Evolutionary conservation across 73 alveolate genomes (phyloP).

Genomic region (Paramecium sexaurelia): DNA sequence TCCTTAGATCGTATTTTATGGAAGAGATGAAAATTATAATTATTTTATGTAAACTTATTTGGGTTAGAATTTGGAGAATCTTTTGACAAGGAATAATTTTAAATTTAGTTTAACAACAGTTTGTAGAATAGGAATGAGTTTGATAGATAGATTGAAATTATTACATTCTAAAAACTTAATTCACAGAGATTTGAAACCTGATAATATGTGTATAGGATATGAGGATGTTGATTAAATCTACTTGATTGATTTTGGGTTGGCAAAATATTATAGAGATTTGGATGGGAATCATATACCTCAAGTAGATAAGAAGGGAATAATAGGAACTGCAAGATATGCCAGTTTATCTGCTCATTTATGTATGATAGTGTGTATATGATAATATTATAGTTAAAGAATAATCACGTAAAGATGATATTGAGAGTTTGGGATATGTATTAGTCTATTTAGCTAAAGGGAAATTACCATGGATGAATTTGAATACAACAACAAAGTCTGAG

Average conservation of each 20-base stretch:
- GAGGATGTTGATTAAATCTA: conserved; percentile 66
- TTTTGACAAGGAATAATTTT: background rate
- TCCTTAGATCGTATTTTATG: conserved; percentile 38
- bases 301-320: conserved; percentile 72
- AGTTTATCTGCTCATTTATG: conserved; percentile 93
- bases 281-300: conserved; percentile 77
- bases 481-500: conserved; percentile 68
- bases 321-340: conserved; percentile 95
- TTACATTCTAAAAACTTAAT: conserved; percentile 72
- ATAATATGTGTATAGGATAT: conserved; percentile 77
- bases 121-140: conserved; percentile 66
- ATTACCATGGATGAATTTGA: conserved; percentile 75
- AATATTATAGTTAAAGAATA: conserved; percentile 56
- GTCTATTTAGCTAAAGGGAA: conserved; percentile 71
- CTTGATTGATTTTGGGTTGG: conserved; percentile 79
- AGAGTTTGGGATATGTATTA: conserved; percentile 74
- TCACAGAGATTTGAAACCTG: conserved; percentile 84
- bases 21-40: conserved; percentile 45
- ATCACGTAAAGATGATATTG: conserved; percentile 83
- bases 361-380: background rate
- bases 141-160: conserved; percentile 74
- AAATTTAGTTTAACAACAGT: conserved; percentile 68
- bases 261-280: conserved; percentile 75
- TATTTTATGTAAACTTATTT: conserved; percentile 45
- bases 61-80: conserved; percentile 19